Evolutionary conservation across 768 basidiomycete genomes (phyloP).

Genomic region (Macrocybe gigantea): DNA sequence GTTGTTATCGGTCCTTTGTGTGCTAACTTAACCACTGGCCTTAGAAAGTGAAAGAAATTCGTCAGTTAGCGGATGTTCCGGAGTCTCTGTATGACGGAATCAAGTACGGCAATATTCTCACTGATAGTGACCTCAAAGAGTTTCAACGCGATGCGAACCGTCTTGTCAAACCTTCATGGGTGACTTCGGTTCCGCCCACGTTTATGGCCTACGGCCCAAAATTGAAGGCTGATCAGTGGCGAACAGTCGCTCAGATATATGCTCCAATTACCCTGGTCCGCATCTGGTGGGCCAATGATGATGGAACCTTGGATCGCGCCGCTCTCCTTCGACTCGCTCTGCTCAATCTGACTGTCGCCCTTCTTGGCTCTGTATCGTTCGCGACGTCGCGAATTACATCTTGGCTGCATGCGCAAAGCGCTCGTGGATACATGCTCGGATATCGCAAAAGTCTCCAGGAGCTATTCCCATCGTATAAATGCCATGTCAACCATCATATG

Average conservation of each 20-base stretch:
- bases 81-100: too few relatives aligned
- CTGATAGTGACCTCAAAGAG: constrained; percentile 8
- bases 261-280: constrained; percentile 29
- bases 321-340: constrained; percentile 16
- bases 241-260: constrained; percentile 22
- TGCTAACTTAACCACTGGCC: too few relatives aligned
- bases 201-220: constrained; percentile 19
- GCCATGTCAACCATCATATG: constrained; percentile 34
- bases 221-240: constrained; percentile 31
- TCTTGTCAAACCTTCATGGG: constrained; percentile 19
- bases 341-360: constrained; percentile 20
- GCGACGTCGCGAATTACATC: constrained; percentile 19
- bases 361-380: constrained; percentile 25
- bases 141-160: constrained; percentile 16
- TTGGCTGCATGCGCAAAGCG: constrained; percentile 13
- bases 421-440: constrained; percentile 18
- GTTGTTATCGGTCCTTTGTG: too few relatives aligned
- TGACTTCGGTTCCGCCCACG: constrained; percentile 15
- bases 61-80: too few relatives aligned
- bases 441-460: constrained; percentile 24
- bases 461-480: constrained; percentile 20
- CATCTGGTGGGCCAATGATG: constrained; percentile 23
- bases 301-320: constrained; percentile 4
- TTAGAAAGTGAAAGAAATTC: too few relatives aligned
- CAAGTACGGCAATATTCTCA: neutral